A percentile compares a stretch with the other conserved stretches of the same genome.
Conservation (phyloP, 805 yeast species). For the Ogataea paraovalis region DNA sequence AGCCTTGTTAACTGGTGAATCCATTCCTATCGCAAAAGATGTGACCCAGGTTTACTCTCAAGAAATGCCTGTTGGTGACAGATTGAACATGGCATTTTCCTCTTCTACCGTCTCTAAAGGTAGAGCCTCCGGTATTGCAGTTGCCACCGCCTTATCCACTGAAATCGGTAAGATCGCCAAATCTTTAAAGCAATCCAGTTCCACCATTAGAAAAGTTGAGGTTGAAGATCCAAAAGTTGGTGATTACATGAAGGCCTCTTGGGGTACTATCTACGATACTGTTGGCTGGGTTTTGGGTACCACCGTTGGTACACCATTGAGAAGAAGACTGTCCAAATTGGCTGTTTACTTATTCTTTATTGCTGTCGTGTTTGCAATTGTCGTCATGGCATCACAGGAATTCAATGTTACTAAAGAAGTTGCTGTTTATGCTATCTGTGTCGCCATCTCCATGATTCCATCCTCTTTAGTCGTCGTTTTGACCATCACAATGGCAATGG, state of each 20-base stretch:
- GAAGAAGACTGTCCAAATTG: constrained; percentile 67
- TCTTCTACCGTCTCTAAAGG: constrained; percentile 73
- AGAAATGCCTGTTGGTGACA: constrained; percentile 63
- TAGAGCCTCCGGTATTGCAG: constrained; percentile 65
- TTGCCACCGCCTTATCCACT: constrained; percentile 64
- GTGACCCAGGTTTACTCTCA: constrained; percentile 36
- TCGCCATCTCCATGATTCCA: constrained; percentile 77
- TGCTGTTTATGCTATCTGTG: constrained; percentile 86
- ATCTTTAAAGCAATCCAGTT: constrained; percentile 43
- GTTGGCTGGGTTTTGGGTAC: constrained; percentile 71
- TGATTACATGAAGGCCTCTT: constrained; percentile 45
- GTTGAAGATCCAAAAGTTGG: constrained; percentile 41
- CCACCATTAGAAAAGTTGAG: constrained; percentile 38
- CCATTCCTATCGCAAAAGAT: constrained; percentile 64
- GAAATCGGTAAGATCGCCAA: constrained; percentile 74
- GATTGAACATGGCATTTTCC: constrained; percentile 66
- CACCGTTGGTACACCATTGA: constrained; percentile 78
- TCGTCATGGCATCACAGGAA: constrained; percentile 81
- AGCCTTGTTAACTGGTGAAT: constrained; percentile 86
- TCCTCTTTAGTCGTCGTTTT: constrained; percentile 75
- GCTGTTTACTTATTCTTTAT: constrained; percentile 68
- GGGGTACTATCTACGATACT: constrained; percentile 48
- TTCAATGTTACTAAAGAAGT: constrained; percentile 74
- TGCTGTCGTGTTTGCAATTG: constrained; percentile 82
- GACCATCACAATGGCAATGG: constrained; percentile 83